Conservation (phyloP, 1,284 basidiomycete species). For the Cryptococcus sp. region DNA sequence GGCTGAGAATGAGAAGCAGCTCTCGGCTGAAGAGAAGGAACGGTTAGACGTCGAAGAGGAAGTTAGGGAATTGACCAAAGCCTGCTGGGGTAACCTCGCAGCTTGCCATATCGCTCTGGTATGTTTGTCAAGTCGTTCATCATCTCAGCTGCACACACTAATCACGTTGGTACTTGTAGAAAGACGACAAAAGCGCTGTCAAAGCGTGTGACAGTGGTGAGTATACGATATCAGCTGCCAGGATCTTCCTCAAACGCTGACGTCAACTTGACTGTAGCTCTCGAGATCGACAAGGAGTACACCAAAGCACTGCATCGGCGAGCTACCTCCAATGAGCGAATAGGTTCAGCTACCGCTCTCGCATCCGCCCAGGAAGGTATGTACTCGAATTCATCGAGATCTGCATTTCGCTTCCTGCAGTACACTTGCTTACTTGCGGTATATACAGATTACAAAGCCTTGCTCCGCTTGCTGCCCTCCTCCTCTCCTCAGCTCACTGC, state of each 20-base stretch:
- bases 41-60: conserved; percentile 26
- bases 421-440: no score
- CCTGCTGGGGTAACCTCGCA: conserved; percentile 47
- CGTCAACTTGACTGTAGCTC: conserved; percentile 59
- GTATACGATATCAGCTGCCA: not conserved
- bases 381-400: conserved; percentile 15
- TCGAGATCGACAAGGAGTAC: conserved; percentile 79
- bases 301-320: conserved; percentile 85
- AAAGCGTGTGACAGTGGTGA: conserved; percentile 52
- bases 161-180: conserved; percentile 47
- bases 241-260: not conserved
- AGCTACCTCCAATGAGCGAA: conserved; percentile 75
- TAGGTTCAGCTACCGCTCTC: conserved; percentile 80
- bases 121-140: conserved; percentile 2
- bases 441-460: conserved; percentile 69
- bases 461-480: conserved; percentile 65
- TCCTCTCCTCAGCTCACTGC: conserved; percentile 60
- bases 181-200: conserved; percentile 51
- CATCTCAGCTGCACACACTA: not conserved
- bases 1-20: conserved; percentile 7
- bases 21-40: conserved; percentile 16
- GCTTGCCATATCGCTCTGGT: conserved; percentile 41
- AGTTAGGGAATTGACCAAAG: conserved; percentile 38
- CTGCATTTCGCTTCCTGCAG: not conserved
- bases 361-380: conserved; percentile 80